These are phyloP conservation scores for Pythium monospermum DNA, from an alignment of 352 stramenopile genomes.

Conservation along the genomic window DNA sequence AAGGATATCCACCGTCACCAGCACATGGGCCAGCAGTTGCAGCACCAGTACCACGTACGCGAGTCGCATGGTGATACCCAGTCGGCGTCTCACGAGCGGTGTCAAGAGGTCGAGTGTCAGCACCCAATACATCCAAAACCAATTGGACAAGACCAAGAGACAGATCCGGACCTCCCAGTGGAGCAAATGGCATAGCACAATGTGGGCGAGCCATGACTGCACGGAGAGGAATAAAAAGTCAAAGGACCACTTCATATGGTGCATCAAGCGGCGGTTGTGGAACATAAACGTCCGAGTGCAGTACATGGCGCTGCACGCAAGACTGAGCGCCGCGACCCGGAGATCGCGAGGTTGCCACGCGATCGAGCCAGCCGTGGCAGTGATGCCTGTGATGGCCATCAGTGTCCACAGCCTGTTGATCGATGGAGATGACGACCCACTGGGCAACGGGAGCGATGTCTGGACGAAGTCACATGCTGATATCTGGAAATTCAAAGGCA, in stretches of 20 bases:
- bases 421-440: too few relatives aligned
- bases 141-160: neutral
- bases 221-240: constrained; percentile 26
- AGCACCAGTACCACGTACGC: too few relatives aligned
- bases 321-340: neutral
- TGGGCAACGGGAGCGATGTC: too few relatives aligned
- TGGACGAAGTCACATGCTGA: too few relatives aligned
- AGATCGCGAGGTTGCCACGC: neutral
- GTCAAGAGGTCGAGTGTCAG: constrained; percentile 19
- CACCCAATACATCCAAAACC: constrained; percentile 23
- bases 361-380: neutral
- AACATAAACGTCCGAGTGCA: neutral
- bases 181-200: constrained; percentile 17
- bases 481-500: too few relatives aligned
- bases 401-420: neutral
- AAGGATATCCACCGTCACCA: neutral
- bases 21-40: neutral
- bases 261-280: constrained; percentile 3
- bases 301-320: neutral
- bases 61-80: too few relatives aligned
- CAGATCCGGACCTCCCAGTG: constrained; percentile 4
- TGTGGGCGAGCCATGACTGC: constrained; percentile 11
- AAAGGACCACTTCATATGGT: constrained; percentile 12
- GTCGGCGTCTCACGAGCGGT: neutral
- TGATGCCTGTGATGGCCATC: neutral